A percentile compares a stretch with the other conserved stretches of the same genome.
Evolutionary conservation across 208 protist species (phyloP).

Genomic region (Herpetomonas samuelpessoai): DNA sequence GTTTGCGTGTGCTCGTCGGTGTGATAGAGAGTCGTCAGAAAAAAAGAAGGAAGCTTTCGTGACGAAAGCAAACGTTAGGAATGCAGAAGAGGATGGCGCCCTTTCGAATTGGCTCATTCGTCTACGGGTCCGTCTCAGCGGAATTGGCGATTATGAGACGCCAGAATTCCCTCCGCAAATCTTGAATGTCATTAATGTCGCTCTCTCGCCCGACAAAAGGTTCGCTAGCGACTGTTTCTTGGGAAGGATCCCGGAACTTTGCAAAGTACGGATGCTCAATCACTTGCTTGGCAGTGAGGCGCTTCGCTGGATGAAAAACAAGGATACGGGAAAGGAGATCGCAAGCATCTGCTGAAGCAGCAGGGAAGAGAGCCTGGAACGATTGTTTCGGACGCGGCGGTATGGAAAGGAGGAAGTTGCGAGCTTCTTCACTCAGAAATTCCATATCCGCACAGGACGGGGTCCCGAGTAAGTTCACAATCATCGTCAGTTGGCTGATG

Average conservation of each 20-base stretch:
- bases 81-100: too few relatives aligned
- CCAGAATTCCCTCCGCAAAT: conserved; percentile 81
- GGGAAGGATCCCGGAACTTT: conserved; percentile 80
- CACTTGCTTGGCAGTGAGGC: conserved; percentile 92
- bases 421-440: conserved; percentile 82
- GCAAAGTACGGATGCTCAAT: conserved; percentile 94
- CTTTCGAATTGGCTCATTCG: not conserved
- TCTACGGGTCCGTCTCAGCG: conserved; percentile 2
- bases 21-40: too few relatives aligned
- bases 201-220: conserved; percentile 79
- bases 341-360: conserved; percentile 89
- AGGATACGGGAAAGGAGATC: conserved; percentile 94
- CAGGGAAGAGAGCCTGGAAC: conserved; percentile 90
- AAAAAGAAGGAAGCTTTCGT: too few relatives aligned
- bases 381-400: conserved; percentile 35
- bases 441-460: conserved; percentile 78
- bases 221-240: conserved; percentile 65
- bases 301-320: conserved; percentile 96
- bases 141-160: conserved; percentile 63
- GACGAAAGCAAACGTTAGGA: too few relatives aligned
- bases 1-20: too few relatives aligned
- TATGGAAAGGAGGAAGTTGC: conserved; percentile 66
- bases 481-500: conserved; percentile 81
- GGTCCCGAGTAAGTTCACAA: conserved; percentile 79
- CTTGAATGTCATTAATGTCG: conserved; percentile 51